Evolutionary conservation across 2,329 filamentous ascomycete genomes (phyloP).

Genomic region (Xylariaceae sp.): DNA sequence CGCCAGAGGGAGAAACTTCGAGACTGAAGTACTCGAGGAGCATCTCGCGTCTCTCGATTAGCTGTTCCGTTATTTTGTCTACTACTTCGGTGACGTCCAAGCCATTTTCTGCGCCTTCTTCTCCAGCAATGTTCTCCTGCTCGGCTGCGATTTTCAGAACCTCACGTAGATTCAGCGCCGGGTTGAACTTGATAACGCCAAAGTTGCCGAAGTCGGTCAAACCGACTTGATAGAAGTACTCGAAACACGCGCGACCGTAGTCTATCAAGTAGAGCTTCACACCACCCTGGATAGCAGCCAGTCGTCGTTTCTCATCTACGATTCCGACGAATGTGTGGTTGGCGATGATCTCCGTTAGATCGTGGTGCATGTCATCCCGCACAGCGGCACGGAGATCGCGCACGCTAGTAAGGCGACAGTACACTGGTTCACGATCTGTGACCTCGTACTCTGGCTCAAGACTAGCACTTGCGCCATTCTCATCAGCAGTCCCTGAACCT

Average conservation of each 20-base stretch:
- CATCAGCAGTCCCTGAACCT: slow-evolving; percentile 27
- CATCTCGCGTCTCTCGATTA: slow-evolving; percentile 78
- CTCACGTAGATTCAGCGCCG: slow-evolving; percentile 64
- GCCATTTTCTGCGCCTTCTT: slow-evolving; percentile 37
- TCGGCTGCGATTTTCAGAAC: slow-evolving; percentile 69
- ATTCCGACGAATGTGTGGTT: slow-evolving; percentile 90
- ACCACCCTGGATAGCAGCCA: slow-evolving; percentile 89
- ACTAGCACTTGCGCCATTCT: slow-evolving; percentile 18
- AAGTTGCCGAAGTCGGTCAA: slow-evolving; percentile 96
- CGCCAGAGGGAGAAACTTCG: slow-evolving; percentile 70
- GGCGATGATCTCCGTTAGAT: slow-evolving; percentile 80
- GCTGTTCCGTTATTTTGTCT: slow-evolving; percentile 57
- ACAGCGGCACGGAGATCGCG: slow-evolving; percentile 79
- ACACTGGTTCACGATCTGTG: slow-evolving; percentile 61
- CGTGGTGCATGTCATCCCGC: slow-evolving; percentile 74
- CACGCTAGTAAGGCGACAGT: slow-evolving; percentile 75
- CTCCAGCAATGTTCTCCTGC: slow-evolving; percentile 54
- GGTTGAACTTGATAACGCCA: slow-evolving; percentile 73
- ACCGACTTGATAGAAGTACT: slow-evolving; percentile 94
- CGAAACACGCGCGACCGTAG: slow-evolving; percentile 78
- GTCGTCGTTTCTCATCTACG: slow-evolving; percentile 77
- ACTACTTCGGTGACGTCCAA: slow-evolving; percentile 64
- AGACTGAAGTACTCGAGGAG: slow-evolving; percentile 88
- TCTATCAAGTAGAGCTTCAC: slow-evolving; percentile 90
- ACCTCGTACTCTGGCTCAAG: slow-evolving; percentile 57